Base-by-base conservation (phyloP, 1,139 yeast species). In the Hanseniaspora gamundiae region DNA sequence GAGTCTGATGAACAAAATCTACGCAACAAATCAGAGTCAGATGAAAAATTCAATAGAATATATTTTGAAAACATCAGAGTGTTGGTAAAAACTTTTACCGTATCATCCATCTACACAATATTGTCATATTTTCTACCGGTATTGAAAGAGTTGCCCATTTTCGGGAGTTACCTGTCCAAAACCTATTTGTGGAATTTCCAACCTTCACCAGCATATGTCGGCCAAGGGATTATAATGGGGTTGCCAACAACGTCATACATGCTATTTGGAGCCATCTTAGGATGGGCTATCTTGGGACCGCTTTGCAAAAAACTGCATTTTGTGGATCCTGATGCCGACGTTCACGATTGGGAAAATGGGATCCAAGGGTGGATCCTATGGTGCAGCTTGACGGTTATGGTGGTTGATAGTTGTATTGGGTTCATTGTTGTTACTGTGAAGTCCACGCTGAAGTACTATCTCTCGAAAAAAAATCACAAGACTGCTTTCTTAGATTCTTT, bases 161-260 rank as follows among this genome's bases (percentile, higher is more conserved):
- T 91, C 58, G 98, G 97, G 0, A 42, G 53, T 1, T 55, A 58
- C 38, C 65, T 85, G n/a, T 83, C 94, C 0, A 55, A 65, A 16
- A 62, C 68, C n/a, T 84, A 85, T 60, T 68, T 82, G 41, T 84
- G 96, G 93, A 79, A 84, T 46, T 74, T 91, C 47, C 95, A 91
- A 59, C 95, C 96, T 0, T 86, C 96, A 0, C 97, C 98, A 0
- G 97, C 98, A 0, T 91, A 91, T 59, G 74, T 91, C 35, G 98
- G 98, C 2, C 98, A 91, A 62, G 98, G 98, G 3, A 87, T 91
- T 39, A 91, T 91, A 45, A 91, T 91, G 98, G 98, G 98, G 0
- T 66, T 86, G 7, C 87, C 91, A 2, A 88, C 97, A 0, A 94
- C 88, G 0, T 71, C 85, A 3, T 84, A 88, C 50, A 91, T 91